A percentile compares a stretch with the other conserved stretches of the same genome.
These are phyloP conservation scores for Acidomyces sp. DNA, from an alignment of 495 filamentous ascomycete species.

Conservation along the genomic window DNA sequence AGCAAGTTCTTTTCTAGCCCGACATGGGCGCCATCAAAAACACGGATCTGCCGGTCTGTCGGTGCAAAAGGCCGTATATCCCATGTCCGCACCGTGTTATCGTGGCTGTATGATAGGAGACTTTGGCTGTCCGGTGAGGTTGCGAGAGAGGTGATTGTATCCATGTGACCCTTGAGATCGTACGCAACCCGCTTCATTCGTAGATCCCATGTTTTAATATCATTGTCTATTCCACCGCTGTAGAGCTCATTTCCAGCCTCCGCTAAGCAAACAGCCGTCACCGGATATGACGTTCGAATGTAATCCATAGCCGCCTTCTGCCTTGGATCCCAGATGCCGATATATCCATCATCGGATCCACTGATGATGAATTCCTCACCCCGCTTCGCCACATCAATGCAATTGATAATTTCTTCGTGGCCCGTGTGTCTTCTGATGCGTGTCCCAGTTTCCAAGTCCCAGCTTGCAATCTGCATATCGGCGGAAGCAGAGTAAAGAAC, in stretches of 20 bases:
- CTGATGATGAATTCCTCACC: conserved; percentile 82
- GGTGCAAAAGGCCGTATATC: conserved; percentile 93
- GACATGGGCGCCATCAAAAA: conserved; percentile 75
- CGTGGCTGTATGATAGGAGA: conserved; percentile 82
- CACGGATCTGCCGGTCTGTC: conserved; percentile 64
- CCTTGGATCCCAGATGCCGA: conserved; percentile 90
- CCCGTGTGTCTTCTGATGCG: conserved; percentile 85
- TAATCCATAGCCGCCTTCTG: conserved; percentile 80
- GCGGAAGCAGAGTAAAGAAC: conserved; percentile 88
- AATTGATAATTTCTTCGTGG: conserved; percentile 89
- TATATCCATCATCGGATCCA: conserved; percentile 82
- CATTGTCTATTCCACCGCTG: conserved; percentile 89
- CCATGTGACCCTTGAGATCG: conserved; percentile 75
- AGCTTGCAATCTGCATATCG: conserved; percentile 82
- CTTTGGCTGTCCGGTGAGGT: conserved; percentile 87
- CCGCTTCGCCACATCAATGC: conserved; percentile 70
- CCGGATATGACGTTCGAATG: conserved; percentile 81
- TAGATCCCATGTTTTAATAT: conserved; percentile 94
- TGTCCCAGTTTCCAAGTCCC: conserved; percentile 78
- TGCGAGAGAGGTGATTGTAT: conserved; percentile 79
- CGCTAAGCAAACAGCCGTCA: conserved; percentile 79
- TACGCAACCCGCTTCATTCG: conserved; percentile 81
- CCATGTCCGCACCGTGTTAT: conserved; percentile 89
- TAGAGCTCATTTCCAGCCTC: conserved; percentile 94
- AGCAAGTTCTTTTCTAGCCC: conserved; percentile 89